phyloP scores from a whole-genome alignment of 305 asterid genomes.

The Fraxinus greggii region DNA sequence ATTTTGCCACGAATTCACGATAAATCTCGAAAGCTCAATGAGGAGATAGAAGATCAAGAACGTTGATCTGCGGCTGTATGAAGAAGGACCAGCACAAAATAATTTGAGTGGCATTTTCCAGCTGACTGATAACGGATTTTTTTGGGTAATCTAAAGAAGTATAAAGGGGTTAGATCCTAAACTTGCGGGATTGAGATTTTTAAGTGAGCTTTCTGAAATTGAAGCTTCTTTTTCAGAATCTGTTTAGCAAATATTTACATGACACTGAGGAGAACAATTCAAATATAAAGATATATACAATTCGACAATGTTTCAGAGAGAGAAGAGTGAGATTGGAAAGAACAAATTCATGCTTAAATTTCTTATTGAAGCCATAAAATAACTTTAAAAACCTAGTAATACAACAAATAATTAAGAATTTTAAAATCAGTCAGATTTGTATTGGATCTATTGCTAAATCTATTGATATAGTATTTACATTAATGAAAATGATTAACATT shows the following conservation, averaged over 20 bases:
- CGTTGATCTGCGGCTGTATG: constrained; percentile 57
- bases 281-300: constrained; percentile 5
- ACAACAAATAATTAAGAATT: not conserved
- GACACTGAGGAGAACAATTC: not conserved
- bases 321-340: not conserved
- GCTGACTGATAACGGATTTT: not conserved
- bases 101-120: constrained; percentile 66
- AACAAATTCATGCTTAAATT: not conserved
- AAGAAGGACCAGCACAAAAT: constrained; percentile 52
- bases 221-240: constrained; percentile 21
- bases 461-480: not conserved
- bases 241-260: constrained; percentile 4
- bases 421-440: not conserved
- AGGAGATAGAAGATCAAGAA: constrained; percentile 37
- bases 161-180: not conserved
- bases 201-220: constrained; percentile 20
- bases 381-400: not conserved
- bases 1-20: constrained; percentile 43
- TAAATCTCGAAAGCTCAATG: constrained; percentile 49
- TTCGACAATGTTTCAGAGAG: not conserved
- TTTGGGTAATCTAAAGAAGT: not conserved
- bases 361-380: not conserved
- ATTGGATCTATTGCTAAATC: not conserved
- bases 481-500: not conserved
- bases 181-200: not conserved